Evolutionary conservation across 2,329 filamentous ascomycete genomes (phyloP), one percentile per base, ranked within the genome.

Genomic region (Aspergillus tamarii): DNA sequence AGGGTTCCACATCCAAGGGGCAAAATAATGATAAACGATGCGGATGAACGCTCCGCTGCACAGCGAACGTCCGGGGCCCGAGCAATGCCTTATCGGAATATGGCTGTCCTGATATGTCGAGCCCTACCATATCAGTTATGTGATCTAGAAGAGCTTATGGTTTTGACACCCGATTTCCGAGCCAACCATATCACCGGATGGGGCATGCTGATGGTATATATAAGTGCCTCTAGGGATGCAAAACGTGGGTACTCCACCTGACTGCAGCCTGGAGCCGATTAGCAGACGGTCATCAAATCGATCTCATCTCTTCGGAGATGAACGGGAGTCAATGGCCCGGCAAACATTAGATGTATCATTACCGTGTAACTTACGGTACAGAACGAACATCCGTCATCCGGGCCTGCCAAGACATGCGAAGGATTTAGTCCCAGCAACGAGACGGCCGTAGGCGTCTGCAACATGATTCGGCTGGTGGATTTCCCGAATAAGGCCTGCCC

Each of bases 371-470:
- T 59, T 5, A 30, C 30, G 7, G 4, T 48, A 19, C 43, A 16
- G 23, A 14, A 26, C 53, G 39, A 64, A 64, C 59, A 55, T 64
- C 63, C 63, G 63, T 34, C 63, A 59, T 64, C 63, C 63, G 63
- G 16, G n/a, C 2, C 2, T 55, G 59, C 54, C 36, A 55, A 48
- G 60, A 54, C 3, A 2, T 14, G 8, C 10, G 16, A n/a, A n/a
- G 4, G 12, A n/a, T 32, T 5, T 19, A 9, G 34, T 12, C 34
- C 8, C 59, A 58, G 39, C 52, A 48, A 41, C 39, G 3, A n/a
- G 7, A 16, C 39, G 8, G 39, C 2, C n/a, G 9, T 9, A 9
- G 4, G 11, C 16, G 2, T 0, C 2, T 5, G 19, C 32, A 5
- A 39, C 21, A 55, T 28, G 2, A 39, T 55, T 55, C 52, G 52